These are phyloP conservation scores for Apostasia shenzhenica DNA, from an alignment of 106 monocot genomes.

Conservation along the genomic window DNA sequence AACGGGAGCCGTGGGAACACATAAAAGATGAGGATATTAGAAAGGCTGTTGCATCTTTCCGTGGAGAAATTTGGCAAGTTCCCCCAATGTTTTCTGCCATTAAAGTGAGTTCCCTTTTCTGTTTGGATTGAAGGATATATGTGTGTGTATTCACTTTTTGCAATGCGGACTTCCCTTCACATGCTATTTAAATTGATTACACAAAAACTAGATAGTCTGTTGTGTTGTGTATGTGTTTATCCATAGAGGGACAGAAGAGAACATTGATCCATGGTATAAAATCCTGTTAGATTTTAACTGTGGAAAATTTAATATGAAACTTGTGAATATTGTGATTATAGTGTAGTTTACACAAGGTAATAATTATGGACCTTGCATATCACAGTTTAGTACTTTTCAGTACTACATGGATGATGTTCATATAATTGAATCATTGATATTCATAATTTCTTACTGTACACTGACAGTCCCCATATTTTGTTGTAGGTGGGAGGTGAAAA, in stretches of 20 bases:
- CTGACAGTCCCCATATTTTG: not conserved
- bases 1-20: slow-evolving; percentile 97
- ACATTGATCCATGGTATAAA: too few species aligned
- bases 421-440: too few species aligned
- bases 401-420: too few species aligned
- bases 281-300: too few species aligned
- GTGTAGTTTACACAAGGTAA: too few species aligned
- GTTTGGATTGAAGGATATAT: not conserved
- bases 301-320: too few species aligned
- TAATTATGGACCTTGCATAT: too few species aligned
- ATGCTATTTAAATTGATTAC: slow-evolving; percentile 1
- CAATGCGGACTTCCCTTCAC: not conserved
- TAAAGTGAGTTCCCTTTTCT: slow-evolving; percentile 42
- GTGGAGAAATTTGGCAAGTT: slow-evolving; percentile 97
- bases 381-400: too few species aligned
- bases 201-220: not conserved
- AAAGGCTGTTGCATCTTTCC: slow-evolving; percentile 60
- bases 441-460: too few species aligned
- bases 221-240: not conserved
- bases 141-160: not conserved
- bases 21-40: slow-evolving; percentile 87
- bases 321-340: too few species aligned
- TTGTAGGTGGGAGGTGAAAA: slow-evolving; percentile 83
- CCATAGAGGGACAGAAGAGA: not conserved
- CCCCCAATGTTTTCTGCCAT: slow-evolving; percentile 99